Percentiles rank a stretch among this genome's conserved stretches.
Evolutionary conservation across 345 rosid genomes (phyloP).

Genomic region (Linum trigynum): DNA sequence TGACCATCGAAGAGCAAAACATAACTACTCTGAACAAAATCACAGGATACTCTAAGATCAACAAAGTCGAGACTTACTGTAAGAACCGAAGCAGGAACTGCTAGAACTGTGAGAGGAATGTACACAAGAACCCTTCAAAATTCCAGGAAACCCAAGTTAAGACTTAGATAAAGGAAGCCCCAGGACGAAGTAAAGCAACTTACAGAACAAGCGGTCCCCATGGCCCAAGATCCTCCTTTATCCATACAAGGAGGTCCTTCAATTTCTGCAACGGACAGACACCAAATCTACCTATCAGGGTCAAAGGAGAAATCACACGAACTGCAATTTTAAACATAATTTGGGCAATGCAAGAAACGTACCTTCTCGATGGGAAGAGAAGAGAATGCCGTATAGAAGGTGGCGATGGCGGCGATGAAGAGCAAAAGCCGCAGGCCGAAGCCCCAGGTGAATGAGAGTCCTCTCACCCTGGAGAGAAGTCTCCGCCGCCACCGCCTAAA

Average conservation of each 20-base stretch:
- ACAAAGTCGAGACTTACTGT: conserved; percentile 25
- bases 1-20: neutral
- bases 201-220: conserved; percentile 51
- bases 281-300: neutral
- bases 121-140: conserved; percentile 35
- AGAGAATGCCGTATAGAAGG: conserved; percentile 25
- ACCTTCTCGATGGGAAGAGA: conserved; percentile 38
- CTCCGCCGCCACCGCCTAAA: conserved; percentile 29
- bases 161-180: neutral
- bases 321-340: neutral
- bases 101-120: conserved; percentile 42
- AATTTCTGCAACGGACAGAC: conserved; percentile 24
- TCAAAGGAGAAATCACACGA: neutral
- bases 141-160: neutral
- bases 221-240: conserved; percentile 49
- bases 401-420: conserved; percentile 28
- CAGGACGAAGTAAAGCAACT: conserved; percentile 11
- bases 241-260: conserved; percentile 44
- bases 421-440: conserved; percentile 30
- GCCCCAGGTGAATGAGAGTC: conserved; percentile 16
- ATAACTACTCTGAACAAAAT: neutral
- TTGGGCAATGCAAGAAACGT: conserved; percentile 2
- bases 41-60: neutral
- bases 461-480: conserved; percentile 23
- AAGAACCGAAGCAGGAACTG: conserved; percentile 49